A percentile compares a stretch with the other conserved stretches of the same genome.
These are phyloP conservation scores for Termitomyces sp. DNA, from an alignment of 768 basidiomycete species.

Conservation along the genomic window DNA sequence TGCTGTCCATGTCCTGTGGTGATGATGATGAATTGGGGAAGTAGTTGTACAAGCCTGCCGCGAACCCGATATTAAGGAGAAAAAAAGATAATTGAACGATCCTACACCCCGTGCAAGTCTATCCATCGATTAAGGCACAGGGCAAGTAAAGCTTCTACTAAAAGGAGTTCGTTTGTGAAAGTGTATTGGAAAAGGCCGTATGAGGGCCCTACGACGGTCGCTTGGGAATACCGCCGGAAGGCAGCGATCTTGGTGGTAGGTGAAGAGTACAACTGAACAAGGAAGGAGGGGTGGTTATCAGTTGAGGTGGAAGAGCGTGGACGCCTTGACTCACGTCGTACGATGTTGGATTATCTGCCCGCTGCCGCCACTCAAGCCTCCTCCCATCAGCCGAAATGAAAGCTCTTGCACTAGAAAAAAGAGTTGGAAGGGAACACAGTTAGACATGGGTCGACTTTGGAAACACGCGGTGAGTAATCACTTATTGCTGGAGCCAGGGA, in stretches of 20 bases:
- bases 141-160: constrained; percentile 59
- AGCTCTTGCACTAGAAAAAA: constrained; percentile 44
- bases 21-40: constrained; percentile 9
- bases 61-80: constrained; percentile 4
- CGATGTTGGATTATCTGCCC: constrained; percentile 36
- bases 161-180: constrained; percentile 53
- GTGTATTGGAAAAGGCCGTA: constrained; percentile 60
- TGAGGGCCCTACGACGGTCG: constrained; percentile 56
- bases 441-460: constrained; percentile 9
- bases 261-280: constrained; percentile 39
- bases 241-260: constrained; percentile 47
- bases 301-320: constrained; percentile 1
- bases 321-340: constrained; percentile 50
- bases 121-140: constrained; percentile 73
- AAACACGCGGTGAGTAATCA: constrained; percentile 24
- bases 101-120: constrained; percentile 48
- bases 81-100: constrained; percentile 2
- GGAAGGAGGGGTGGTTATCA: not conserved
- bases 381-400: constrained; percentile 53
- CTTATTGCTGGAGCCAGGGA: constrained; percentile 45
- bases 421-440: constrained; percentile 10
- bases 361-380: constrained; percentile 63
- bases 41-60: constrained; percentile 5
- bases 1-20: constrained; percentile 8
- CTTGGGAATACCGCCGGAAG: constrained; percentile 47